These are phyloP conservation scores for Meyerozyma smithsonii DNA, from an alignment of 1,139 yeast genomes.

Conservation along the genomic window DNA sequence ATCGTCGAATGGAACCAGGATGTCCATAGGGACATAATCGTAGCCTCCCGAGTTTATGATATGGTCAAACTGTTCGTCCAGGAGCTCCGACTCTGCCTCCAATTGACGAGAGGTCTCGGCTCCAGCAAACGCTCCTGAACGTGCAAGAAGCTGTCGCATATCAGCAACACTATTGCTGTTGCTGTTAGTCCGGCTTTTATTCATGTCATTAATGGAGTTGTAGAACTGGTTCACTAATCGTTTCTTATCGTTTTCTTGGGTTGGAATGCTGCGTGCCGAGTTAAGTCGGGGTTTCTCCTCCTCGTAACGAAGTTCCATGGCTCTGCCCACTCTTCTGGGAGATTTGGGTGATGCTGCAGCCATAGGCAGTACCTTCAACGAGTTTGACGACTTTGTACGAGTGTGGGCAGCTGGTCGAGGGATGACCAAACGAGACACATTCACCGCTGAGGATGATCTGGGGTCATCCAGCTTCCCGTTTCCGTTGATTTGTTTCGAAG, in stretches of 20 bases:
- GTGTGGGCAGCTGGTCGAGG: neutral
- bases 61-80: slow-evolving; percentile 12
- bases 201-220: slow-evolving; percentile 15
- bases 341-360: too few species aligned
- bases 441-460: neutral
- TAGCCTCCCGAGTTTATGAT: slow-evolving; percentile 23
- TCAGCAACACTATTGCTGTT: slow-evolving; percentile 9
- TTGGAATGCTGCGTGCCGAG: neutral
- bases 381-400: neutral
- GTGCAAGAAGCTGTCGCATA: slow-evolving; percentile 6
- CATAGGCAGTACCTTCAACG: neutral
- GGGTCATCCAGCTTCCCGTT: neutral
- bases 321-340: neutral
- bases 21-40: slow-evolving; percentile 12
- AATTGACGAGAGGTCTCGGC: slow-evolving; percentile 8
- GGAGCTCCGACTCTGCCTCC: slow-evolving; percentile 3
- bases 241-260: slow-evolving; percentile 19
- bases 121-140: slow-evolving; percentile 5
- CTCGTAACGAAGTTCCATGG: slow-evolving; percentile 1
- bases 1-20: slow-evolving; percentile 19
- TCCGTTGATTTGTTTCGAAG: neutral
- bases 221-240: slow-evolving; percentile 42
- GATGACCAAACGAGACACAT: neutral
- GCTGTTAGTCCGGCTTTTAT: slow-evolving; percentile 9
- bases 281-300: neutral